phyloP scores from a whole-genome alignment of 2,329 filamentous ascomycete genomes.

The Xylariales sp. region DNA sequence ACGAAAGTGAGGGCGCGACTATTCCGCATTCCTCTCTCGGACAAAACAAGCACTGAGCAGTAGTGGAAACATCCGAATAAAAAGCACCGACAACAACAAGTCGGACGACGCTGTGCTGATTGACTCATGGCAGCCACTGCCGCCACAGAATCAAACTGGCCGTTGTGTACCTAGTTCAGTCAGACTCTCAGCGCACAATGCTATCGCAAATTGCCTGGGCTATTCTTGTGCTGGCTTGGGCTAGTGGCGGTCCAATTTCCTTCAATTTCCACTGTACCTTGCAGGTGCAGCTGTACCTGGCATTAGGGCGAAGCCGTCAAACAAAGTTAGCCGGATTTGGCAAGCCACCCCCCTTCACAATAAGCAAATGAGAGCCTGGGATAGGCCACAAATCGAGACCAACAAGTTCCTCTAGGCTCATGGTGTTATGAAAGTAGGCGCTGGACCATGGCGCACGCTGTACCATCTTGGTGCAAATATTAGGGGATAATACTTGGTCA shows the following conservation, averaged over 20 bases:
- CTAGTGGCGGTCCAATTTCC: slow-evolving; percentile 13
- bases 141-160: too few relatives aligned
- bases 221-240: not conserved
- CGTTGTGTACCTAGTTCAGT: too few relatives aligned
- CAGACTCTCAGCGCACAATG: too few relatives aligned
- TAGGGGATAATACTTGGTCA: too few relatives aligned
- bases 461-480: not conserved
- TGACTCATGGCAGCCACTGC: too few relatives aligned
- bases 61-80: too few relatives aligned
- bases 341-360: slow-evolving; percentile 1
- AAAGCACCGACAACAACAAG: too few relatives aligned
- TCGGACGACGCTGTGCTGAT: too few relatives aligned
- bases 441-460: not conserved
- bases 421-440: not conserved
- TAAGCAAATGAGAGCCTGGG: not conserved
- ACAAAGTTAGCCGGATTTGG: slow-evolving; percentile 1
- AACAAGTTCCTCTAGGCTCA: not conserved
- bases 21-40: too few relatives aligned
- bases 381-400: not conserved
- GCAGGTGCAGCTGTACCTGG: slow-evolving; percentile 10
- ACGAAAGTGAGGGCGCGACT: too few relatives aligned
- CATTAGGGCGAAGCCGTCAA: slow-evolving; percentile 6
- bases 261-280: slow-evolving; percentile 5
- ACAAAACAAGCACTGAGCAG: too few relatives aligned
- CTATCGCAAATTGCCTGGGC: too few relatives aligned